A percentile compares a stretch with the other conserved stretches of the same genome.
Evolutionary conservation across 2,329 filamentous ascomycete genomes (phyloP).

Genomic region (Rutstroemia sydowiana): DNA sequence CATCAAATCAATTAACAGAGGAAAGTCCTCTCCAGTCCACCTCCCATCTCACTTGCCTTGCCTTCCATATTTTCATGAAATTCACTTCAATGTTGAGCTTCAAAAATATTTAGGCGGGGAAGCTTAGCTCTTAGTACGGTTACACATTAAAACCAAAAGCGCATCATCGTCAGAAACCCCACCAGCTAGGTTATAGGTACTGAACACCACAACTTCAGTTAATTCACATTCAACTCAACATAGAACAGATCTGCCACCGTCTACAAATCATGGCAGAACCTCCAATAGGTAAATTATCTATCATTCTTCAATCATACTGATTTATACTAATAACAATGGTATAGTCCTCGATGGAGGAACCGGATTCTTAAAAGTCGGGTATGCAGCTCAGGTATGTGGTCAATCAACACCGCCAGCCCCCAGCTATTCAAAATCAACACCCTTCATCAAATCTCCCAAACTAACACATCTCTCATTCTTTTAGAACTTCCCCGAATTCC

Average conservation of each 20-base stretch:
- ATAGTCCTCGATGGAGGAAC: constrained; percentile 98
- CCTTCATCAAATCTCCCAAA: background rate
- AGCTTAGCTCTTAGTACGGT: constrained; percentile 5
- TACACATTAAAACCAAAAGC: constrained; percentile 10
- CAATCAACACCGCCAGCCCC: constrained; percentile 3
- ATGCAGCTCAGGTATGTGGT: constrained; percentile 72
- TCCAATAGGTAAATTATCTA: constrained; percentile 29
- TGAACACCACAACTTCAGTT: constrained; percentile 5
- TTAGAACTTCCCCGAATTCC: constrained; percentile 96
- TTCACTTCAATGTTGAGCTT: background rate
- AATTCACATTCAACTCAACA: constrained; percentile 10
- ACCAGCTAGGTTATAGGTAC: background rate
- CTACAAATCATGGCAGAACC: constrained; percentile 30
- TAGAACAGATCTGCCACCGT: constrained; percentile 11
- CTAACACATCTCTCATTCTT: constrained; percentile 10
- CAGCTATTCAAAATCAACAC: background rate
- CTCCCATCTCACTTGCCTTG: background rate
- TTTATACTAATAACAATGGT: constrained; percentile 17
- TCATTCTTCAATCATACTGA: background rate
- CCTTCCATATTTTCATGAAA: background rate
- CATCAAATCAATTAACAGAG: too few species aligned
- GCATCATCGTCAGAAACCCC: constrained; percentile 20
- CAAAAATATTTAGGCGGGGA: constrained; percentile 5
- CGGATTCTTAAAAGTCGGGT: constrained; percentile 98
- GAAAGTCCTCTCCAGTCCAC: background rate